Evolutionary conservation across 352 stramenopile species (phyloP), one percentile per base, ranked within the genome.

Genomic region (Thraustochytrium striatum): DNA sequence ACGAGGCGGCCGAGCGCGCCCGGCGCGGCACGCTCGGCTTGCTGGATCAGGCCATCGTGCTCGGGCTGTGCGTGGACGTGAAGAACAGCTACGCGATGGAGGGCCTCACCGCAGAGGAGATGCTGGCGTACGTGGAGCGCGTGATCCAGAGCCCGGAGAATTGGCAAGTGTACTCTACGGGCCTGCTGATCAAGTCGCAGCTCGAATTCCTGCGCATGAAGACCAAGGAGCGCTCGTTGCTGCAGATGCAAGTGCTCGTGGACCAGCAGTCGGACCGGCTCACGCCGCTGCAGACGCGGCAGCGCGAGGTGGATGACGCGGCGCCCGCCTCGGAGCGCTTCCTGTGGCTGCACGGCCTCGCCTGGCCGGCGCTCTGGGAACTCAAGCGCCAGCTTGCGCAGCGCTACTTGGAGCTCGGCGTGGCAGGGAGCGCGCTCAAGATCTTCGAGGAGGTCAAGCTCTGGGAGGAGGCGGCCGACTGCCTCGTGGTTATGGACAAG

Each of bases 381-480:
- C 90, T 97, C 70, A 92, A 97, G 82, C 88, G 90, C 43, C 91
- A 97, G 83, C 86, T 98, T 32, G 92, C 90, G 3, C 90, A 97
- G 70, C 87, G 92, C 30, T 98, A 98, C 86, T 88, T 94, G 9
- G 89, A 90, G 57, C 87, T 98, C 43, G 92, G 93, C 28, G 90
- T 91, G 32, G 83, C 90, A 2, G 88, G 84, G 13, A 97, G 90
- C 82, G 94, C 94, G 59, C 87, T 96, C 38, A 91, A 95, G 83
- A 91, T 97, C 47, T 98, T 91, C 72, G 87, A 95, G 78, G 90
- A 97, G 78, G 88, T 98, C 13, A 91, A 97, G 72, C 91, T 97
- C 73, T 98, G 93, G 93, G 93, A 98, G 85, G 92, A 97, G 78
- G 92, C 97, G 13, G 92, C 97, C 7, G 92, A 97, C 83, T 98